Evolutionary conservation across 495 filamentous ascomycete genomes (phyloP), one percentile per base, ranked within the genome.

Genomic region (Hypoxylon intermedium): DNA sequence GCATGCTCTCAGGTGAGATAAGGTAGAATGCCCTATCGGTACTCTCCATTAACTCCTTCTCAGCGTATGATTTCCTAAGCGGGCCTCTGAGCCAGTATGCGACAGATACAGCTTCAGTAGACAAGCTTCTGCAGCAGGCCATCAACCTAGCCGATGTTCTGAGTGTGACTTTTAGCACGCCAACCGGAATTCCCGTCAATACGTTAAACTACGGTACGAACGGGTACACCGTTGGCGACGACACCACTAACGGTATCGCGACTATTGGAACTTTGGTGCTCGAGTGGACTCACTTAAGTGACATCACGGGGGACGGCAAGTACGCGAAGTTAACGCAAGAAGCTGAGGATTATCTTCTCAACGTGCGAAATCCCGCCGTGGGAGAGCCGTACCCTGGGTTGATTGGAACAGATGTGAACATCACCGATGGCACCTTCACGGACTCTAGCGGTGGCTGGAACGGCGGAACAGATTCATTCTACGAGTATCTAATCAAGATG

Each of bases 401-500:
- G 15, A 72, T 93, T 5, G 91, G 91, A 2, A 87, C 84, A 23
- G 74, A 84, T 40, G 81, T 96, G 45, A 72, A 85, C 56, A 78
- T 91, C 54, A 63, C 60, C 0, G 84, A 78, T 3, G 92, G 91
- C n/a, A 15, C 77, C 5, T 94, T 95, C 61, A 52, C 77, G 2
- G 84, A 94, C 57, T 78, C 81, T 13, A 56, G 53, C 7, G 91
- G 93, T 37, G 87, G 89, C 18, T 97, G 92, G 92, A 83, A 85
- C 57, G 91, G 89, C 42, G 88, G 90, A 7, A 83, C 82, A 38
- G 92, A 97, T 73, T 89, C 85, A 19, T 94, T 87, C 76, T 96
- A 96, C 72, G 92, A 97, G 75, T 97, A 97, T 62, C 82, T 96
- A 19, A 88, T 97, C 71, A 97, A 97, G 79, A 93, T 94, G 90